Evolutionary conservation across 768 basidiomycete genomes (phyloP), one percentile per base, ranked within the genome.

Genomic region (Crassisporium funariophilum): DNA sequence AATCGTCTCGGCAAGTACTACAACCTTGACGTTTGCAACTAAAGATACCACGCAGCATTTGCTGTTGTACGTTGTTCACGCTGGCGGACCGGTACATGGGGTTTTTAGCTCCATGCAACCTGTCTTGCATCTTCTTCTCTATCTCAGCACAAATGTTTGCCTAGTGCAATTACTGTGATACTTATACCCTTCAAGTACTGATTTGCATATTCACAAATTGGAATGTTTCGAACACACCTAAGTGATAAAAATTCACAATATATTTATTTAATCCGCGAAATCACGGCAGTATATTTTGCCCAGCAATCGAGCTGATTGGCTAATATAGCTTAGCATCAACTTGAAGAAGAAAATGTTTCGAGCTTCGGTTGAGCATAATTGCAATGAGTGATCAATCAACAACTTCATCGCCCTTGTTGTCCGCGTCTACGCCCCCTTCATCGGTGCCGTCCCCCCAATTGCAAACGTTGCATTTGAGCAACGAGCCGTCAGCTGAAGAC

Each of bases 401-500:
- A n/a, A 55, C 68, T 16, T 65, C 73, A 21, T 77, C 82, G 1
- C 73, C 77, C 39, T 54, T 60, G 44, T 50, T 55, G 40, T 66
- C 70, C 13, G 64, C 67, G 7, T 79, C 80, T 4, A 79, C 82
- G 2, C 73, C 79, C 16, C 71, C 72, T 1, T 80, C 84, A 10
- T 80, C 81, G 1, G 58, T 74, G 3, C 78, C 83, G 19, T 85
- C 86, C 12, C 83, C 86, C 3, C 71, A 80, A 46, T 63, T 85
- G 15, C 67, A 76, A 35, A 70, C 74, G 4, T 68, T 87, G 22
- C 71, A 62, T 20, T 59, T 86, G 35, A 68, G 66, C 48, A 77
- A 79, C 50, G 60, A 56, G 21, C 77, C 92, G 40, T 81, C 90
- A 0, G 86, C 88, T 27, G 77, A 84, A 50, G 86, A 89, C 54